A percentile compares a stretch with the other conserved stretches of the same genome.
These are phyloP conservation scores for Bonia amplexicaulis DNA, from an alignment of 176 grass and related monocot genomes.

Conservation along the genomic window DNA sequence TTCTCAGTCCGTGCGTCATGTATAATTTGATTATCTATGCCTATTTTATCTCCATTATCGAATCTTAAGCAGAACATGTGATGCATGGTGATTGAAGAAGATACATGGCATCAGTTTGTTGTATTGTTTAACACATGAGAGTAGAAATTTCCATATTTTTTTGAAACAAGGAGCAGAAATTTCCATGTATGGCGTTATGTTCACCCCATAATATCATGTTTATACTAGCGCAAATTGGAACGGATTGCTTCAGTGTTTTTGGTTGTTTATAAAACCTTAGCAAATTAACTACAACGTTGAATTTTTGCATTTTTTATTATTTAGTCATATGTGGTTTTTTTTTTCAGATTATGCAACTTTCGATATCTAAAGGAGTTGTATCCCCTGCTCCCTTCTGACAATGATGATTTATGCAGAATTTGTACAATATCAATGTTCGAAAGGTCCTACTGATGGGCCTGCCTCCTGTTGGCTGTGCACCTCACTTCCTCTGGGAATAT, in stretches of 20 bases:
- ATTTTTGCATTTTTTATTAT: neutral
- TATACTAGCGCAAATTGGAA: neutral
- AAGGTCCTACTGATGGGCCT: conserved; percentile 71
- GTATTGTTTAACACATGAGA: neutral
- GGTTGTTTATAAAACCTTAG: neutral
- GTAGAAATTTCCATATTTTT: neutral
- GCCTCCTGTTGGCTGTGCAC: conserved; percentile 67
- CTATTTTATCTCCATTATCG: neutral
- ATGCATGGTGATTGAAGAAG: conserved; percentile 5
- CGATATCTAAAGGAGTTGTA: neutral
- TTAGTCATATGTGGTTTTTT: neutral
- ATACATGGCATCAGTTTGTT: neutral
- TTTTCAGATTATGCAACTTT: neutral
- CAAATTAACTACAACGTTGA: neutral
- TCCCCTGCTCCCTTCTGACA: neutral
- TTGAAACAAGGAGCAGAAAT: neutral
- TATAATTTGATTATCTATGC: neutral
- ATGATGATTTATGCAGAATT: conserved; percentile 41
- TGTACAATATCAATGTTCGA: conserved; percentile 67
- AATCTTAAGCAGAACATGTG: neutral
- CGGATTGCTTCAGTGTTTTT: neutral
- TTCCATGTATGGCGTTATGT: neutral
- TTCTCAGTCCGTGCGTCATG: neutral
- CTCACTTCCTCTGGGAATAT: conserved; percentile 74
- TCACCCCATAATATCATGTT: neutral